A percentile compares a stretch with the other conserved stretches of the same genome.
These are phyloP conservation scores for Blastobotrys serpentis DNA, from an alignment of 1,139 yeast genomes.

Conservation along the genomic window DNA sequence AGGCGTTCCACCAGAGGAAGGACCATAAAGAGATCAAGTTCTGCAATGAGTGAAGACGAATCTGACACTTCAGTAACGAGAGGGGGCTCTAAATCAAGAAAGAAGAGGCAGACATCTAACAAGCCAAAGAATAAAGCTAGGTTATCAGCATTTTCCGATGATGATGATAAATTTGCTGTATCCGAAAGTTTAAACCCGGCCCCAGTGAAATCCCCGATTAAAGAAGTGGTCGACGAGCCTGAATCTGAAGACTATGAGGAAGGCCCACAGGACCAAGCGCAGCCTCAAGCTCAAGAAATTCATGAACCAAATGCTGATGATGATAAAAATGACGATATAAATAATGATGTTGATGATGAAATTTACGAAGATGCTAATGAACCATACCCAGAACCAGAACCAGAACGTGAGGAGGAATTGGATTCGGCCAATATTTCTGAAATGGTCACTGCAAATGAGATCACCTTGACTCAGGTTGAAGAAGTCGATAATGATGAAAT, in stretches of 20 bases:
- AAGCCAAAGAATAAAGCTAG: conserved; percentile 4
- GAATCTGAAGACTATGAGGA: conserved; percentile 3
- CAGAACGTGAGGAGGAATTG: neutral
- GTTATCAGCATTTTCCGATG: conserved; percentile 15
- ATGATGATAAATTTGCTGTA: conserved; percentile 6
- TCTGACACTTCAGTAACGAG: neutral
- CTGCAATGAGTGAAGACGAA: conserved; percentile 5
- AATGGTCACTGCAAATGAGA: conserved; percentile 6
- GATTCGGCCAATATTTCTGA: neutral
- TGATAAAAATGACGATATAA: conserved; percentile 3
- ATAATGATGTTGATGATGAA: conserved; percentile 4
- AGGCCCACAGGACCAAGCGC: neutral
- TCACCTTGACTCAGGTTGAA: neutral
- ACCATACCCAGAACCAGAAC: neutral
- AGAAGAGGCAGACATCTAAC: conserved; percentile 10
- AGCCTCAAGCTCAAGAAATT: neutral
- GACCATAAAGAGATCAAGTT: conserved; percentile 8
- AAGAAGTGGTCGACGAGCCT: neutral
- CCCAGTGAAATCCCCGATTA: conserved; percentile 5
- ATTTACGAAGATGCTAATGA: conserved; percentile 10
- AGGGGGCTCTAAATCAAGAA: neutral
- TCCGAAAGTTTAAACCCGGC: conserved; percentile 6
- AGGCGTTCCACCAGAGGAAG: conserved; percentile 2
- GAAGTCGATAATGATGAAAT: neutral
- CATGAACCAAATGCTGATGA: neutral